Base-by-base conservation (phyloP, 139 green algal species). In the Spirogloea muscicola region DNA sequence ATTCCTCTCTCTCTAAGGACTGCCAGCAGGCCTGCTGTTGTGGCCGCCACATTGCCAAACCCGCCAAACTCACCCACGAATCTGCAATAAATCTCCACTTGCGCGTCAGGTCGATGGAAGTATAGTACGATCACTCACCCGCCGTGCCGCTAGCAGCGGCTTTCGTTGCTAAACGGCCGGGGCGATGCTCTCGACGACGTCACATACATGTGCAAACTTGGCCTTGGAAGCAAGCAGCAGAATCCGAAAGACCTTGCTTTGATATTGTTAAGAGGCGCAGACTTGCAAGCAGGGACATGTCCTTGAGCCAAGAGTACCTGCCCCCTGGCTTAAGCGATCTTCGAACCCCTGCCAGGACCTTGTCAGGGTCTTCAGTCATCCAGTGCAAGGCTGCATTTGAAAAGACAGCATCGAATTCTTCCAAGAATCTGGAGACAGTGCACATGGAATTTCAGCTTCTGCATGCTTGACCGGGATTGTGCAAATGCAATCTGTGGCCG, bases 381-480 rank as follows among this genome's bases (percentile, higher is more conserved):
- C 70, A 79, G 48, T 79, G 70, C 41, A 79, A 59, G 5, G 70
- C 70, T 2, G 70, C 70, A 37, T 79, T 79, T 21, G 33, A 74
- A 21, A 79, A 76, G 13, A 79, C 70, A 34, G 64, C 68, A 42
- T 79, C 70, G 67, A 79, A 79, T 34, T 72, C 58, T 4, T n/a
- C 21, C 2, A 7, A 13, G n/a, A 68, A 72, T n/a, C 39, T 62
- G 59, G 16, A 16, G 21, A 65, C 57, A 16, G 31, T 44, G 21
- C 57, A 43, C 16, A 49, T 18, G 43, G 34, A 33, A 39, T 21
- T 7, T 21, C 7, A 62, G 9, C 5, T 31, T 39, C 18, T 62
- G 5, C 40, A 62, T 5, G 52, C 7, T 62, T 62, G 37, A 43
- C 40, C 40, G 37, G 7, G 7, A 33, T 9, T 62, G 21, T 55